phyloP scores from a whole-genome alignment of 2,329 filamentous ascomycete genomes.

The Colletotrichum aenigma region DNA sequence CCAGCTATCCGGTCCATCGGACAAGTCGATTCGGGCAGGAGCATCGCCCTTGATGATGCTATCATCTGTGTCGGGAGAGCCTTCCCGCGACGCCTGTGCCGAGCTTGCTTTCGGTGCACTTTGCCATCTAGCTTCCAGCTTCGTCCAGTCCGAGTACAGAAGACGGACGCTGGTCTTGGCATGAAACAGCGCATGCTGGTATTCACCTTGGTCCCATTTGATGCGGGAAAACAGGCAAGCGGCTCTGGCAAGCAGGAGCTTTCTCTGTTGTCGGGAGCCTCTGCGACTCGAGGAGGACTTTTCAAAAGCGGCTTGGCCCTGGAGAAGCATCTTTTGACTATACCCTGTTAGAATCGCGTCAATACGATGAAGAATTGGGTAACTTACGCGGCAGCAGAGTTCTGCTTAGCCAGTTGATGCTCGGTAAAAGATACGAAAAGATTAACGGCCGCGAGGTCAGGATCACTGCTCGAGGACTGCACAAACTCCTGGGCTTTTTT shows the following conservation, averaged over 20 bases:
- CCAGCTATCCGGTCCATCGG: slow-evolving; percentile 72
- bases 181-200: slow-evolving; percentile 60
- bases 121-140: slow-evolving; percentile 41
- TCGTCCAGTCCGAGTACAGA: slow-evolving; percentile 60
- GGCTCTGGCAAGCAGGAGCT: slow-evolving; percentile 62
- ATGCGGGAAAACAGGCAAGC: slow-evolving; percentile 69
- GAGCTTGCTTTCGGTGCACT: slow-evolving; percentile 27
- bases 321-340: slow-evolving; percentile 13
- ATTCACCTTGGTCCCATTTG: slow-evolving; percentile 65
- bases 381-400: slow-evolving; percentile 63
- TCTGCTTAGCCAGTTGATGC: slow-evolving; percentile 72
- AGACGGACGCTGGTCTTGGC: slow-evolving; percentile 62
- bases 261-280: slow-evolving; percentile 33
- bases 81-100: background rate
- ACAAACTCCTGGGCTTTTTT: slow-evolving; percentile 58
- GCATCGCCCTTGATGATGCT: background rate
- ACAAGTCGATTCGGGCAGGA: slow-evolving; percentile 45
- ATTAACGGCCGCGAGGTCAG: slow-evolving; percentile 45
- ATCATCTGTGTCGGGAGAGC: background rate
- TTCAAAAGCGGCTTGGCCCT: slow-evolving; percentile 12
- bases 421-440: slow-evolving; percentile 78
- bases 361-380: background rate
- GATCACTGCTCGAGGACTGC: slow-evolving; percentile 36
- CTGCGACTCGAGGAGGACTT: slow-evolving; percentile 3
- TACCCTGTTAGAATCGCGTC: background rate